Conservation (phyloP, 495 filamentous ascomycete genomes). For the Penicillium subrubescens region DNA sequence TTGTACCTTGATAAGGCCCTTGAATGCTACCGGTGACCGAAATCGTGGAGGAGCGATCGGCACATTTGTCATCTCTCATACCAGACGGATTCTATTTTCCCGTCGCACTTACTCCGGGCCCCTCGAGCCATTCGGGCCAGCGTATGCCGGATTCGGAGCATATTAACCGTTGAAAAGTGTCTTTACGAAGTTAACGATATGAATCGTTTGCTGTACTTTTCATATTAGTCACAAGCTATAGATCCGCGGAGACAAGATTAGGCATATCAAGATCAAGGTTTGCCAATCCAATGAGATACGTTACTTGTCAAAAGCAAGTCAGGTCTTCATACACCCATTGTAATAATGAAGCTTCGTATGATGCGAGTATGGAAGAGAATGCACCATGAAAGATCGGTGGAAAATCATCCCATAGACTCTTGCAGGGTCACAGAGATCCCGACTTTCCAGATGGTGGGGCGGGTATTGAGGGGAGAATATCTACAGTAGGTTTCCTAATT, state of each 20-base stretch:
- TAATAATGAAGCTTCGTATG: neutral
- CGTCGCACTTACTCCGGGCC: conserved; percentile 5
- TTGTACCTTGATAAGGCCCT: conserved; percentile 17
- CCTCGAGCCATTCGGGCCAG: conserved; percentile 19
- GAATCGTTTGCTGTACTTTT: neutral
- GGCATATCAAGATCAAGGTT: neutral
- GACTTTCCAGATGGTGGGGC: conserved; percentile 29
- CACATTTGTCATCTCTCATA: conserved; percentile 45
- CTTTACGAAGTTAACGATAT: neutral
- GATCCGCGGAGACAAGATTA: neutral
- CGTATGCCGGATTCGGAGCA: conserved; percentile 28
- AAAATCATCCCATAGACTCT: conserved; percentile 9
- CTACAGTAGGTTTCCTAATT: conserved; percentile 36
- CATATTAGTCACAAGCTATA: neutral
- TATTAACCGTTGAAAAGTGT: conserved; percentile 21
- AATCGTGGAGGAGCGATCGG: conserved; percentile 45
- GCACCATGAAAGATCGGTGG: neutral
- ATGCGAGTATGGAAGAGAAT: neutral
- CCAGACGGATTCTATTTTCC: conserved; percentile 51
- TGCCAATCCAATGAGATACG: neutral
- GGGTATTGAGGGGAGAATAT: conserved; percentile 9
- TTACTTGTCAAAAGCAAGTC: neutral
- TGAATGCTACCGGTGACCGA: conserved; percentile 35
- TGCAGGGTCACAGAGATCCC: conserved; percentile 10
- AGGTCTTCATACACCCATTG: neutral